Evolutionary conservation across 495 filamentous ascomycete genomes (phyloP), one percentile per base, ranked within the genome.

Genomic region (Gamarada debralockiae): DNA sequence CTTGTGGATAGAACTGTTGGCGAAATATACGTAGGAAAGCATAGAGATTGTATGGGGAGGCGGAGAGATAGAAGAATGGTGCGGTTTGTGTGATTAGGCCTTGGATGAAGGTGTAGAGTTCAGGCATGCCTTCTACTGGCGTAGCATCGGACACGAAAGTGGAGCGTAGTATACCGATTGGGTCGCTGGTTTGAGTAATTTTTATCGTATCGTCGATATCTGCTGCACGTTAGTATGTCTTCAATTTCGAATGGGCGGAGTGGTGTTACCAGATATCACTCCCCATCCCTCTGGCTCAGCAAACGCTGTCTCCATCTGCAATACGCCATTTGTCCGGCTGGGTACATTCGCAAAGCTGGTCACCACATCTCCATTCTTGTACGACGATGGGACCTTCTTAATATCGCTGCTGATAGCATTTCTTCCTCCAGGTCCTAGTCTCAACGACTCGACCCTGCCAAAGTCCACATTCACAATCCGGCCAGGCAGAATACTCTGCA

Each of bases 181-280:
- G 79, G 40, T 86, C 81, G 36, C 81, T 80, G 2, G 93, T 95
- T 63, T 86, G 77, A 0, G 92, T 95, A 46, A 90, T 73, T 70
- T 97, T 97, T 73, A 97, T 95, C 2, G 92, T 93, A 67, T 97
- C 92, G 67, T 97, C 92, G 63, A 97, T 85, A 62, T 97, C 92
- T 82, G 41, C 25, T 36, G 14, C 3, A 17, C 40, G 48, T 57
- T 40, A 66, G 55, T 53, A 46, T 25, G 22, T 20, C n/a, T 41
- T 33, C 22, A 40, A 17, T 12, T 46, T 18, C 33, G 36, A 44
- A 9, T 41, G 7, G 6, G 47, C 3, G 37, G 22, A 20, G 14
- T 33, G 62, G 10, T n/a, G n/a, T 15, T 69, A 84, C 81, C 82
- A 29, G 88, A 93, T 52, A 97, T 84, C 4, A 97, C 70, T 3